phyloP scores from a whole-genome alignment of 306 rosid species.

The Begonia peltatifolia region DNA sequence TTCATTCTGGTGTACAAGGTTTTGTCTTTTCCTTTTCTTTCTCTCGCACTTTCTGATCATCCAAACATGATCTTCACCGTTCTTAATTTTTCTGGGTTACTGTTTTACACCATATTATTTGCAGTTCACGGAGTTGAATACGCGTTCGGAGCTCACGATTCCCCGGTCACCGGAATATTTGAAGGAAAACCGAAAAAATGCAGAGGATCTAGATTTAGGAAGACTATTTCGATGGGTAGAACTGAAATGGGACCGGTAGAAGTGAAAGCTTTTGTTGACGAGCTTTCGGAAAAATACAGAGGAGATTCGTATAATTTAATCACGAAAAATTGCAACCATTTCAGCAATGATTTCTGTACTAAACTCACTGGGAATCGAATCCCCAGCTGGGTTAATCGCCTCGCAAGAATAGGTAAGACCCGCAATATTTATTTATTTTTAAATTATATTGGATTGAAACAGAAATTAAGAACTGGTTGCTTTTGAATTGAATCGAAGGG shows the following conservation, averaged over 20 bases:
- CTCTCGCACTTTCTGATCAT: too few species aligned
- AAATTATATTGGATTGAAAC: too few species aligned
- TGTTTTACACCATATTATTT: not conserved
- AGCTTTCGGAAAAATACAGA: conserved; percentile 53
- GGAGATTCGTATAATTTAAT: conserved; percentile 84
- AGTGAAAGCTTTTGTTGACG: conserved; percentile 57
- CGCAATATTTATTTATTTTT: not conserved
- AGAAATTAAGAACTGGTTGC: too few species aligned
- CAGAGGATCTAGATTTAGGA: conserved; percentile 86
- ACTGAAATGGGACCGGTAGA: conserved; percentile 56
- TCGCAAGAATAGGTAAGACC: conserved; percentile 74
- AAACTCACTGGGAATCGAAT: conserved; percentile 53
- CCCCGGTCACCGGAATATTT: conserved; percentile 64
- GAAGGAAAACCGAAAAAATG: conserved; percentile 79
- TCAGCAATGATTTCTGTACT: conserved; percentile 66
- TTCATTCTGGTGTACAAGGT: too few species aligned
- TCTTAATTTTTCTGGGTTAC: too few species aligned
- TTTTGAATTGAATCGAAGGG: conserved; percentile 20
- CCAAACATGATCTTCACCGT: too few species aligned
- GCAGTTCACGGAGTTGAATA: conserved; percentile 80
- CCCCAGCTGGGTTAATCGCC: conserved; percentile 95
- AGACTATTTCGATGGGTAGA: conserved; percentile 66
- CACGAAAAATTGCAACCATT: conserved; percentile 88
- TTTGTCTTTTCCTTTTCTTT: too few species aligned
- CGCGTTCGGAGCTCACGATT: conserved; percentile 95